Base-by-base conservation (phyloP, 2,329 filamentous ascomycete genomes). In the Calonectria pauciramosa region DNA sequence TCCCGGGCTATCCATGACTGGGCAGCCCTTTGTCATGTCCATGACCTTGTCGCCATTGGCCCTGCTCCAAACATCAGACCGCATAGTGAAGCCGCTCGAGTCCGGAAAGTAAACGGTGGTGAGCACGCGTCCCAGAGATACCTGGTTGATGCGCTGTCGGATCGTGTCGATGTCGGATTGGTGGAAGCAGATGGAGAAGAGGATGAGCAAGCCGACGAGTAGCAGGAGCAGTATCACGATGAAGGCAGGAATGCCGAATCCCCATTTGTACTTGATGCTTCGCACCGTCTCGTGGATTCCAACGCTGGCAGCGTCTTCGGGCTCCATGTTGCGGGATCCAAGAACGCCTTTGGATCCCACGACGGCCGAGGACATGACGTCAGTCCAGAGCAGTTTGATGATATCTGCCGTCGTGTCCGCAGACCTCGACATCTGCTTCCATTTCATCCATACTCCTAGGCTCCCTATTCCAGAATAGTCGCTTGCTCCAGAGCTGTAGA, bases 201-300 rank as follows among this genome's bases (percentile, higher is more conserved):
- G 18, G n/a, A 77, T 64, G 1, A 60, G 49, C 14, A 77, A 14
- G 9, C 72, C 59, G 28, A 78, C 60, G 3, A 75, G 51, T 3
- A 51, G 32, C 49, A 79, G 65, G 52, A 54, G 34, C 1, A 77
- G 32, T 2, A 71, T 28, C 23, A 71, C 11, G n/a, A 70, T 7
- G 32, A 77, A 78, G 20, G 75, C 77, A 1, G 75, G 77, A 13
- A 78, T 71, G 8, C 77, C 75, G 60, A 75, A 78, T 20, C 32
- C 49, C 59, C 66, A 77, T 13, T 60, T 73, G 41, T 76, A 78
- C 23, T 70, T 75, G 32, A 78, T 68, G 14, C 38, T 52, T n/a
- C 66, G 70, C 6, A 68, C 63, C 16, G 71, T 72, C 16, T 68
- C 71, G 18, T 65, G 38, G 7, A 77, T 72, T 13, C 4, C 23